Evolutionary conservation across 768 basidiomycete species (phyloP).

Genomic region (Pholiota microspora): DNA sequence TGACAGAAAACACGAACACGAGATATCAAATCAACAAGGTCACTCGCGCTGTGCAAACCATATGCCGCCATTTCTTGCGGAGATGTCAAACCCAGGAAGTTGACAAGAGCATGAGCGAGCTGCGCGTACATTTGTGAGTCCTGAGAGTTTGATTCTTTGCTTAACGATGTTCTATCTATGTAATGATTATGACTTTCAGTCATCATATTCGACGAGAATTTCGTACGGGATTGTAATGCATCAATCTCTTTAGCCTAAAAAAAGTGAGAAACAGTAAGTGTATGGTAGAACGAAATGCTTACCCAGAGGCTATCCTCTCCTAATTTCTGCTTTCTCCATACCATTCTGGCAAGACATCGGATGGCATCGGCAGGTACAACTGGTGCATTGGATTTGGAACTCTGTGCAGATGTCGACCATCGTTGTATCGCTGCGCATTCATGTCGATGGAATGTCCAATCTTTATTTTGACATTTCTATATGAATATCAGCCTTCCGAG

Average conservation of each 20-base stretch:
- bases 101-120: conserved; percentile 72
- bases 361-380: conserved; percentile 75
- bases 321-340: conserved; percentile 62
- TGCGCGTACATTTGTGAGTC: conserved; percentile 60
- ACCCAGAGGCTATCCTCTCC: conserved; percentile 61
- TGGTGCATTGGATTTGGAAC: conserved; percentile 1
- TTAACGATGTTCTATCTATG: conserved; percentile 56
- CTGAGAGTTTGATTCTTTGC: conserved; percentile 34
- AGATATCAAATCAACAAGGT: conserved; percentile 73
- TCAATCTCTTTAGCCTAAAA: conserved; percentile 61
- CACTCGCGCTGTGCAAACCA: conserved; percentile 54
- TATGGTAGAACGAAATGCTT: conserved; percentile 17
- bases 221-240: conserved; percentile 75
- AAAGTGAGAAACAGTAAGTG: neutral
- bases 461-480: conserved; percentile 67
- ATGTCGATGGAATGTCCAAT: conserved; percentile 72
- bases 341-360: conserved; percentile 71
- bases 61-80: conserved; percentile 58
- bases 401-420: conserved; percentile 50
- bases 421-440: conserved; percentile 73
- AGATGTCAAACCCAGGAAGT: conserved; percentile 61
- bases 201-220: neutral
- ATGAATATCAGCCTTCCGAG: neutral
- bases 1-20: conserved; percentile 42
- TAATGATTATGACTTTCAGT: neutral